Evolutionary conservation across 2,329 filamentous ascomycete species (phyloP), one percentile per base, ranked within the genome.

Genomic region (Hymenoscyphus fraxineus): DNA sequence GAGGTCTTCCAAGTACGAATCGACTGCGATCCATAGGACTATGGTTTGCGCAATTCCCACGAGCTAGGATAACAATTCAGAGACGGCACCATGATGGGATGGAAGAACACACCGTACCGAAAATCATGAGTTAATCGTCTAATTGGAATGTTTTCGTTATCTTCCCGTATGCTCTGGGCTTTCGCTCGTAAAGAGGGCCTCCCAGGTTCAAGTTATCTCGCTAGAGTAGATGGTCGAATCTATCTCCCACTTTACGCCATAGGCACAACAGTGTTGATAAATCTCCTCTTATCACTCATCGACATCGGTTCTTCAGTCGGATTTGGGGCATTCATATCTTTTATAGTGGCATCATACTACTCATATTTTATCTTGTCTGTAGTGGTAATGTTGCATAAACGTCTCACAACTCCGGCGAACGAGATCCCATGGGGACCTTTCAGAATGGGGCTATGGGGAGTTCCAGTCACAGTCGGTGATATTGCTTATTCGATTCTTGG

Each of bases 361-460:
- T 64, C 44, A 41, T 64, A 59, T 2, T 66, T 66, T 39, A 15
- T 60, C 6, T 10, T 66, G 2, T 47, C 62, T 0, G 65, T 62
- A 2, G 40, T 55, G 13, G 65, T 66, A 2, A 64, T 66, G 54
- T 19, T 64, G 2, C 32, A 59, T 40, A 62, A 64, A 57, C 59
- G 65, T n/a, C 57, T 66, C n/a, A 64, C 47, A 5, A 63, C 63
- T 31, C 13, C 44, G 16, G 51, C 59, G 22, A 35, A 59, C 4
- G 59, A 64, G 5, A 64, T 66, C n/a, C 59, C 44, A 13, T 66
- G 62, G 58, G 65, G 62, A 2, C 65, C 65, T 12, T 66, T 66
- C 39, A 40, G 54, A 6, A 31, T 66, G 0, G 44, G 59, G 9
- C 38, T 44, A 19, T 12, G 40, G 12, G 65, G 62, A 19, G 47